Evolutionary conservation across 2,329 filamentous ascomycete species (phyloP).

Genomic region (Diaporthe sp.): DNA sequence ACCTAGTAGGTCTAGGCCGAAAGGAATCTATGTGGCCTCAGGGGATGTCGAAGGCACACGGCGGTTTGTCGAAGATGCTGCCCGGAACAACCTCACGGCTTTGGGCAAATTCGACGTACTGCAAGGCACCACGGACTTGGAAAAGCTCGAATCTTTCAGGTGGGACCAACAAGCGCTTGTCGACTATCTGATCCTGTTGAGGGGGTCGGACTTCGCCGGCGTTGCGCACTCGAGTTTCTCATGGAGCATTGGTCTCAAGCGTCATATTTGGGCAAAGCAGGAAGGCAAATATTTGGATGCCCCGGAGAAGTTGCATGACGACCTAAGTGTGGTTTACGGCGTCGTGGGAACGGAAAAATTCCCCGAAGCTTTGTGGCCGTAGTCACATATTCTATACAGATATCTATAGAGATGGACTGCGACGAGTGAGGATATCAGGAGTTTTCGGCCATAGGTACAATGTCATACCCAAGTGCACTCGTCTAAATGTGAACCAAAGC

Average conservation of each 20-base stretch:
- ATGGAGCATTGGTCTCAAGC: conserved; percentile 35
- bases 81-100: conserved; percentile 9
- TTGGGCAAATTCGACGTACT: conserved; percentile 22
- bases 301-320: conserved; percentile 26
- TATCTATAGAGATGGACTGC: background rate
- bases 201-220: conserved; percentile 29
- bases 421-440: background rate
- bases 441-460: background rate
- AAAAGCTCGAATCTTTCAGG: background rate
- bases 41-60: conserved; percentile 25
- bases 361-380: conserved; percentile 24
- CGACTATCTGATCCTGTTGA: conserved; percentile 32
- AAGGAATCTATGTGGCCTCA: conserved; percentile 31
- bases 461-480: background rate
- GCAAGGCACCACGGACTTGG: background rate
- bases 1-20: background rate
- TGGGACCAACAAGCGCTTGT: conserved; percentile 32
- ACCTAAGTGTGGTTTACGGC: conserved; percentile 29
- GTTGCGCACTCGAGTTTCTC: conserved; percentile 34
- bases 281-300: conserved; percentile 8
- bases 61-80: conserved; percentile 26
- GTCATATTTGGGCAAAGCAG: conserved; percentile 5
- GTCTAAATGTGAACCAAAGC: background rate
- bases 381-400: background rate
- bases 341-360: conserved; percentile 14